Evolutionary conservation across 352 stramenopile genomes (phyloP).

Genomic region (Ophiocytium majus): DNA sequence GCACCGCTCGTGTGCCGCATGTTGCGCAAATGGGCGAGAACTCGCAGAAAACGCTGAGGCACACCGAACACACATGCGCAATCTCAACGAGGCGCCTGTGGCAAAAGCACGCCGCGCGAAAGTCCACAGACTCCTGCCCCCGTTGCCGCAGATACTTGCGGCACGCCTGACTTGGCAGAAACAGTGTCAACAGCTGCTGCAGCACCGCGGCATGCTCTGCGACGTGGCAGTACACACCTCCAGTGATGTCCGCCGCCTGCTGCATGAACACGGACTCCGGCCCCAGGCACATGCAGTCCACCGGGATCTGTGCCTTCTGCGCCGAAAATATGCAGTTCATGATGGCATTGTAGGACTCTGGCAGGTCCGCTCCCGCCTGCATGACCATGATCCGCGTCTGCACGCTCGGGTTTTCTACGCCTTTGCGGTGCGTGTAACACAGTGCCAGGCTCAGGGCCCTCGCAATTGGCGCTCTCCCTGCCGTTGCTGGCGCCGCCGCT

Average conservation of each 20-base stretch:
- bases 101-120: conserved; percentile 54
- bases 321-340: conserved; percentile 57
- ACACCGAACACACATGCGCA: conserved; percentile 54
- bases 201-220: conserved; percentile 28
- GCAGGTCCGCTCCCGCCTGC: conserved; percentile 35
- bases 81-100: conserved; percentile 53
- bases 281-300: conserved; percentile 46
- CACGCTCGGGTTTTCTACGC: not conserved
- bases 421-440: conserved; percentile 1
- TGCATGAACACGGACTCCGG: conserved; percentile 44
- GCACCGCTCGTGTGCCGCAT: conserved; percentile 46
- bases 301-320: conserved; percentile 48
- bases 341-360: conserved; percentile 46
- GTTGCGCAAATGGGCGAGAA: conserved; percentile 51
- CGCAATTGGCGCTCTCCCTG: not conserved
- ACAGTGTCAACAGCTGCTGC: conserved; percentile 41
- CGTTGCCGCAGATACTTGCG: conserved; percentile 47
- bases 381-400: conserved; percentile 29
- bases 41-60: conserved; percentile 52
- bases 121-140: conserved; percentile 49
- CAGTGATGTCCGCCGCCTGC: conserved; percentile 48
- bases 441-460: not conserved
- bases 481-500: not conserved
- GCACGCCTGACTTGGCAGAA: conserved; percentile 50
- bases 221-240: conserved; percentile 46